Base-by-base conservation (phyloP, 768 basidiomycete species). In the Postia placenta region DNA sequence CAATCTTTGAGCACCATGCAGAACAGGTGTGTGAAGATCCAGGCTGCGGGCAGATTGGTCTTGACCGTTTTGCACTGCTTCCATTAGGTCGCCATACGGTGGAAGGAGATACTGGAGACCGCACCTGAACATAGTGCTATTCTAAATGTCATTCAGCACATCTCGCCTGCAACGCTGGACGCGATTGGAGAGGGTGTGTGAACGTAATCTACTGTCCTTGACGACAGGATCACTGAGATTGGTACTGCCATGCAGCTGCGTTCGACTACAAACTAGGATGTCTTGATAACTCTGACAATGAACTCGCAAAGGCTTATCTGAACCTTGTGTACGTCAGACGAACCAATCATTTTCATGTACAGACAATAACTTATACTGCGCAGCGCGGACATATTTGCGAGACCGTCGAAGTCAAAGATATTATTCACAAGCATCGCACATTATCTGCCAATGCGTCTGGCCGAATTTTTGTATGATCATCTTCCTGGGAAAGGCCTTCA, bases 211-310 rank as follows among this genome's bases (percentile, higher is more conserved):
- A 7, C n/a, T n/a, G 15, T 33, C 6, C 38, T 17, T 26, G 42
- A 5, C n/a, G n/a, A n/a, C n/a, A n/a, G n/a, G n/a, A n/a, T 27
- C 7, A 14, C 11, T 43, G 14, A 11, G 5, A 7, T 24, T 38
- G 5, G 11, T 30, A 15, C 28, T 43, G 11, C 7, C 19, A 0
- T 42, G 2, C 30, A 65, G 57, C 60, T 25, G 66, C 62, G 1
- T 64, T 68, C 40, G 79, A 79, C 56, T 78, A 78, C 58, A 71
- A 79, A 15, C 79, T 82, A 49, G 78, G 76, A 22, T 74, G 74
- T 0, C 56, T 80, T n/a, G 64, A 71, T 11, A 66, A 76, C 47
- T 57, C 65, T 2, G 68, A 77, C 39, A 79, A 78, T 58, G 72
- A 74, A 49, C 74, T 82, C 40, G 75, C 74, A 62, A 70, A 73